Evolutionary conservation across 2,329 filamentous ascomycete genomes (phyloP).

Genomic region (Helicocarpus griseus): DNA sequence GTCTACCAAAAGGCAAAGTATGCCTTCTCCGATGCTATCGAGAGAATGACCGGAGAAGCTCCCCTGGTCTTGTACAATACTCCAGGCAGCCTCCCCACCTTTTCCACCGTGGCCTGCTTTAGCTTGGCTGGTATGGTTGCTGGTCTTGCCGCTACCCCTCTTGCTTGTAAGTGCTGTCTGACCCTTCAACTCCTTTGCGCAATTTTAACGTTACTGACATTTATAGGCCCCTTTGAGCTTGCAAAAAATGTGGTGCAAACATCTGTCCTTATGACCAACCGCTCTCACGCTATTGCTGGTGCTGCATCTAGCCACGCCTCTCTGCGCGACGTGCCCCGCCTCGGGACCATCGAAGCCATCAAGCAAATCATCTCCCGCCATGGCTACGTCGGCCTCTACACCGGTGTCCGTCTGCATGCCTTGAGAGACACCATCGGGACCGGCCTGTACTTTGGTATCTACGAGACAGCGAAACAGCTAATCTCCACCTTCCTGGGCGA

Average conservation of each 20-base stretch:
- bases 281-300: constrained; percentile 27
- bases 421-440: constrained; percentile 37
- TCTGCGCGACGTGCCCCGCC: constrained; percentile 28
- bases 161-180: constrained; percentile 31
- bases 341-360: constrained; percentile 34
- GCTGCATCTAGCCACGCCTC: constrained; percentile 20
- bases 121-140: constrained; percentile 33
- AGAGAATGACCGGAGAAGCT: constrained; percentile 31
- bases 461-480: constrained; percentile 39
- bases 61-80: constrained; percentile 33
- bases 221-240: constrained; percentile 36
- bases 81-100: constrained; percentile 32
- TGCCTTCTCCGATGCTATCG: constrained; percentile 29
- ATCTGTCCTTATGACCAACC: constrained; percentile 36
- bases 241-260: constrained; percentile 42
- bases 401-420: constrained; percentile 36
- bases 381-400: constrained; percentile 36
- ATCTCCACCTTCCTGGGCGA: constrained; percentile 34
- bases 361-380: constrained; percentile 34
- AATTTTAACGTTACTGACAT: neutral
- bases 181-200: neutral
- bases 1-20: constrained; percentile 36
- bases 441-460: constrained; percentile 38
- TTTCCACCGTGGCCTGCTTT: constrained; percentile 34
- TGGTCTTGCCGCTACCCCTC: constrained; percentile 31